These are phyloP conservation scores for Benincasa hispida DNA, from an alignment of 306 rosid species.

Conservation along the genomic window DNA sequence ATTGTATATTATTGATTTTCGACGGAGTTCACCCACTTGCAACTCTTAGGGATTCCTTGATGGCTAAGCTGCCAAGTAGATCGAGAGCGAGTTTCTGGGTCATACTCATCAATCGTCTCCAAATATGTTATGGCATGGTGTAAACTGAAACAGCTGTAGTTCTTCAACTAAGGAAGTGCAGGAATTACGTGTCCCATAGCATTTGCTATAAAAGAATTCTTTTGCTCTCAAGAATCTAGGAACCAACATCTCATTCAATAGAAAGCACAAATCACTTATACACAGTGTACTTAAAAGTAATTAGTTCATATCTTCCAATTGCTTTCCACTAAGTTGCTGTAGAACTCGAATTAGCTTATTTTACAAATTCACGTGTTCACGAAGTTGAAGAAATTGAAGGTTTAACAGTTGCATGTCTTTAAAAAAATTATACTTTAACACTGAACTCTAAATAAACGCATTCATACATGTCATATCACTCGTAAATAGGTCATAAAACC, in stretches of 20 bases:
- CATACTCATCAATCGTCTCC: not conserved
- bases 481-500: not conserved
- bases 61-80: too few species aligned
- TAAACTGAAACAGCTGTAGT: not conserved
- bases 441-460: not conserved
- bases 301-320: not conserved
- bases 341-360: not conserved
- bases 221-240: not conserved
- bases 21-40: slow-evolving; percentile 44
- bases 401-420: not conserved
- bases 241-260: not conserved
- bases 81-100: not conserved
- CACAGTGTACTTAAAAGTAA: not conserved
- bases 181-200: not conserved
- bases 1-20: slow-evolving; percentile 38
- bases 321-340: not conserved
- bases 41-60: not conserved
- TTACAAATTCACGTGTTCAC: not conserved
- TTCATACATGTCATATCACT: not conserved
- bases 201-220: not conserved
- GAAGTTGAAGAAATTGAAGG: not conserved
- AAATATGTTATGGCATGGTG: not conserved
- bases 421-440: not conserved
- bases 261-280: not conserved
- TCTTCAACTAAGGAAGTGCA: not conserved